Evolutionary conservation across 768 basidiomycete species (phyloP), one percentile per base, ranked within the genome.

Genomic region (Lactifluus echinatus): DNA sequence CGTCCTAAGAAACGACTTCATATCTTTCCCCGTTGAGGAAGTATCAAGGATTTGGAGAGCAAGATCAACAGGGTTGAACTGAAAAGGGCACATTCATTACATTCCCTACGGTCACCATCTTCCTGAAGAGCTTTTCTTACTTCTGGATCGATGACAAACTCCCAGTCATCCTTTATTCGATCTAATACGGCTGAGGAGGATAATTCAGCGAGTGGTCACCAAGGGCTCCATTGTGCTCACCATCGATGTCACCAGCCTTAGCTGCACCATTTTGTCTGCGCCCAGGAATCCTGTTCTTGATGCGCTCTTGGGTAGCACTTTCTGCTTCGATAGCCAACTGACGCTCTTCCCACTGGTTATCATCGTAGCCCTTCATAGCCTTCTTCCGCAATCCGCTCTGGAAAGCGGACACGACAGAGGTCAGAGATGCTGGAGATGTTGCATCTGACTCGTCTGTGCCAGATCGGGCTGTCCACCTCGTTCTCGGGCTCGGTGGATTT

Each of bases 11-110:
- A 95, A 95, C 1, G 89, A 88, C 7, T 80, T 74, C 66, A 91
- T 83, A 63, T 85, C 82, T 67, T 85, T 88, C 2, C 86, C 87
- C 0, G 75, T 70, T 11, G 86, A 83, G 1, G 82, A 81, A 40
- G 84, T 79, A 62, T 93, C 90, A 24, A 99, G 74, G 2, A 99
- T 78, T 64, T 92, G 85, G 15, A 99, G 79, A 4, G 96, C 94
- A 36, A 98, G 77, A 66, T 94, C 88, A 33, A 96, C 94, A 47
- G 88, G 87, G 68, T 96, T 95, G 72, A 98, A 99, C 85, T 93
- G 65, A 37, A 54, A 37, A 51, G 43, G 24, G 59, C 60, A 64
- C 63, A 45, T 45, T 60, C 36, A 49, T 54, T 53, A 40, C 40
- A 51, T 42, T 59, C 21, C 53, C 23, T 31, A 6, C 42, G 26